These are phyloP conservation scores for Ophiobolus disseminans DNA, from an alignment of 2,329 filamentous ascomycete species.

Conservation along the genomic window DNA sequence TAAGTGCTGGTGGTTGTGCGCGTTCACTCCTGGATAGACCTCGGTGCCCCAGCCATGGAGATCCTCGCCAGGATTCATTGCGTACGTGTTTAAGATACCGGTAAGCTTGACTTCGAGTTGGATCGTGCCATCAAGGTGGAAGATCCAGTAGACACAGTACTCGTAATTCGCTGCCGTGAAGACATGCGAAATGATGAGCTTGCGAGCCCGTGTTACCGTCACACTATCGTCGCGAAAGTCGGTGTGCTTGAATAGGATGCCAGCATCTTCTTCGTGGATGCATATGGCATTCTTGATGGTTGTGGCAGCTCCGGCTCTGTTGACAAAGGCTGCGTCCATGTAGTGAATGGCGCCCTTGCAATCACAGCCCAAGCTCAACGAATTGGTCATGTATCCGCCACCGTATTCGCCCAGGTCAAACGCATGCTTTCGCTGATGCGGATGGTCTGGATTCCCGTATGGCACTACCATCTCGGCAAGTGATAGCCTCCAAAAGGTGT, in stretches of 20 bases:
- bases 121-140: constrained; percentile 90
- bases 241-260: constrained; percentile 92
- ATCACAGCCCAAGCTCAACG: constrained; percentile 76
- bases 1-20: constrained; percentile 94
- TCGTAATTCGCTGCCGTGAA: constrained; percentile 98
- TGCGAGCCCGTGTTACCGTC: constrained; percentile 84
- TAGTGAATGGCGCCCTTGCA: constrained; percentile 94
- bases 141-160: constrained; percentile 87
- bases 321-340: constrained; percentile 85
- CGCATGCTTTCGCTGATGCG: constrained; percentile 81
- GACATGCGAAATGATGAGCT: constrained; percentile 86
- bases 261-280: constrained; percentile 91
- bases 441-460: constrained; percentile 81
- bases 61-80: constrained; percentile 80
- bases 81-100: constrained; percentile 90
- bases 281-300: constrained; percentile 94
- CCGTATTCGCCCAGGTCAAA: constrained; percentile 84
- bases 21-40: constrained; percentile 89
- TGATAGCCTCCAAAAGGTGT: constrained; percentile 87
- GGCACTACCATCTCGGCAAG: constrained; percentile 94
- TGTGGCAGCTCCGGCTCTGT: constrained; percentile 74
- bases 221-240: constrained; percentile 91
- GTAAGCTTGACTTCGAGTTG: constrained; percentile 91
- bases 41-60: constrained; percentile 88
- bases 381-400: constrained; percentile 84